Percentiles rank a stretch among this genome's conserved stretches.
Conservation (phyloP, 768 basidiomycete species). For the Hygrocybe punicea region DNA sequence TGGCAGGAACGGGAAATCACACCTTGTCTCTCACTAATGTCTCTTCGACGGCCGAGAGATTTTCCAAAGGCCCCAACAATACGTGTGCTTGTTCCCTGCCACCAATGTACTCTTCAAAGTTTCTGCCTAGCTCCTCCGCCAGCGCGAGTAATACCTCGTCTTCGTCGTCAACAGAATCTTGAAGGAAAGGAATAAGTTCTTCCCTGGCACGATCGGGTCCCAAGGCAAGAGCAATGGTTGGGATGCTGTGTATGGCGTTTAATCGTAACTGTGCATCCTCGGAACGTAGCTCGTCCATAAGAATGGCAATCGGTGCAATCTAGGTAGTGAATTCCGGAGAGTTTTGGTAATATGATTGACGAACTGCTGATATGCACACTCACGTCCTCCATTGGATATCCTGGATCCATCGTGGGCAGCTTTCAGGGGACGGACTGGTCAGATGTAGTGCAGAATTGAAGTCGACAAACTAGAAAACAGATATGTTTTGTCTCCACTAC, state of each 20-base stretch:
- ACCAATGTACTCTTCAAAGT: constrained; percentile 92
- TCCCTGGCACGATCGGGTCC: constrained; percentile 93
- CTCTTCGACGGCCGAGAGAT: constrained; percentile 94
- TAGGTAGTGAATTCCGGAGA: constrained; percentile 27
- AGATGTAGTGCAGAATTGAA: no score
- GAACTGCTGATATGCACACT: constrained; percentile 24
- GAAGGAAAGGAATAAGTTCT: constrained; percentile 94
- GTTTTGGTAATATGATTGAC: constrained; percentile 4
- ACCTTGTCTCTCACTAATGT: constrained; percentile 98
- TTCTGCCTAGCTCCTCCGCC: constrained; percentile 89
- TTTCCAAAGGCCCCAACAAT: constrained; percentile 88
- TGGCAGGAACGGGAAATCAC: constrained; percentile 16
- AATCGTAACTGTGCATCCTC: constrained; percentile 96
- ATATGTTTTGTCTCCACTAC: no score
- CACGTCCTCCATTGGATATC: constrained; percentile 68
- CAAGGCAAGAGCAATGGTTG: constrained; percentile 95
- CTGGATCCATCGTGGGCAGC: constrained; percentile 55
- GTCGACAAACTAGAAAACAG: no score
- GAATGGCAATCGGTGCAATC: constrained; percentile 92
- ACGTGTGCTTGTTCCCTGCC: constrained; percentile 84
- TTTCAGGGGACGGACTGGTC: neutral
- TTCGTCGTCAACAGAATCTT: constrained; percentile 99
- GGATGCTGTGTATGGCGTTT: constrained; percentile 95
- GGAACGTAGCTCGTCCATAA: constrained; percentile 96
- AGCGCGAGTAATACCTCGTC: constrained; percentile 96